Base-by-base conservation (phyloP, 139 green algal genomes). In the Tetradesmus obliquus region DNA sequence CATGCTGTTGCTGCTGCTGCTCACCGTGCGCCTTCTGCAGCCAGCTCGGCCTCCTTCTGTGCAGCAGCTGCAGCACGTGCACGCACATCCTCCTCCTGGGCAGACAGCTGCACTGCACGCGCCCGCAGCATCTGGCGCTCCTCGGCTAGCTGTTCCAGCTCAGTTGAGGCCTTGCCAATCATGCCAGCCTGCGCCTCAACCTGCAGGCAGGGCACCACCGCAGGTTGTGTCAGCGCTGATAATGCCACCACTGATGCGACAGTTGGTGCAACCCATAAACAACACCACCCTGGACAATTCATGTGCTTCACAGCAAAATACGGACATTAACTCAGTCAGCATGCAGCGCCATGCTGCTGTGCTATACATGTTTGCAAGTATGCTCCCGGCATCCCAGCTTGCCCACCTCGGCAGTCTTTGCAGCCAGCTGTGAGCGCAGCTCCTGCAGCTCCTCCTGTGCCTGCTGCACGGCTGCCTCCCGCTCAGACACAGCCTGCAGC, bases 21-120 rank as follows among this genome's bases (percentile, higher is more conserved):
- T 88, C 81, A 88, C 82, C 82, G 51, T 15, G 22, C 72, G 5
- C 19, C 79, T 55, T 92, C 89, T 12, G 80, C 89, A 22, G 66
- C 82, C 84, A 92, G 82, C 84, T 92, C 89, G 13, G 81, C 89
- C 22, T 88, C 89, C 81, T 55, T 87, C 60, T 72, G 51, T n/a
- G 82, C 62, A 12, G 76, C 5, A 5, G 17, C 79, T 54, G 79
- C 58, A 9, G 51, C 45, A 9, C 79, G 88, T 5, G 13, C 15
- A 17, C 62, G 82, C 17, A 80, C 17, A 15, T 81, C 66, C 60
- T 62, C 88, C 58, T 91, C 88, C 51, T 66, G 58, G 32, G 82
- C 89, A 9, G 82, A 66, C 22, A 89, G n/a, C 62, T 84, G 53
- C 17, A 53, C 89, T 17, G 66, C 53, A 9, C 82, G 20, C 5